Base-by-base conservation (phyloP, 2,329 filamentous ascomycete species). In the Westerdykella aurantiaca region DNA sequence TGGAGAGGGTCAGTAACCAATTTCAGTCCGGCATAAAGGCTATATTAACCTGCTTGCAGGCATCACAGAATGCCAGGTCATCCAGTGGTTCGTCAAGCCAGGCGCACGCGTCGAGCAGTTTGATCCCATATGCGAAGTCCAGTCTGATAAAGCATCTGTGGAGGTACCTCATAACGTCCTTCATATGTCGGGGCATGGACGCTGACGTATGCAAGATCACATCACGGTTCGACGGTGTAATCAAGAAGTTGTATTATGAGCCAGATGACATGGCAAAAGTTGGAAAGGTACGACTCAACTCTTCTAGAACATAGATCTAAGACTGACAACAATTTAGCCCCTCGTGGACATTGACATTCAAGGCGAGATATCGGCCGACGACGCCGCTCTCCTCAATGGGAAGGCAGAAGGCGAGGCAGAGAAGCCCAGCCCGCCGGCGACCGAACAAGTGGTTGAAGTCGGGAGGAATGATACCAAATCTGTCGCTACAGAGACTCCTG, bases 41-140 rank as follows among this genome's bases (percentile, higher is more conserved):
- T 16, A 7, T 25, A 31, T 38, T 44, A 14, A 43, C 52, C 46
- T 38, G 41, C 56, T 40, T 34, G 42, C 42, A 93, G 93, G 93
- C 43, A 98, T 97, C 61, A 90, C 93, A 64, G 93, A 98, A 72
- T 95, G 93, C 63, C 93, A 98, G 70, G 88, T 98, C 61, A 97
- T 97, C 60, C 93, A 98, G 74, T 98, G 93, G 93, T 98, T 97
- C 67, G 91, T 98, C 53, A 86, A 96, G 70, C 89, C 94, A 39
- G 91, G 90, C 46, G 93, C 93, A 31, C 83, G 86, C 45, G 90
- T 98, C 57, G 90, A 98, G 72, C 91, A 98, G 73, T 98, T 95
- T 78, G 93, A 94, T 57, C 93, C 91, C 47, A 78, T 98, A 38
- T 98, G 93, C 71, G 93, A 98, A 72, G 94, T 98, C 37, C 93